Evolutionary conservation across 371 early-diverging fungal genomes (phyloP).

Genomic region (Mortierella sp.): DNA sequence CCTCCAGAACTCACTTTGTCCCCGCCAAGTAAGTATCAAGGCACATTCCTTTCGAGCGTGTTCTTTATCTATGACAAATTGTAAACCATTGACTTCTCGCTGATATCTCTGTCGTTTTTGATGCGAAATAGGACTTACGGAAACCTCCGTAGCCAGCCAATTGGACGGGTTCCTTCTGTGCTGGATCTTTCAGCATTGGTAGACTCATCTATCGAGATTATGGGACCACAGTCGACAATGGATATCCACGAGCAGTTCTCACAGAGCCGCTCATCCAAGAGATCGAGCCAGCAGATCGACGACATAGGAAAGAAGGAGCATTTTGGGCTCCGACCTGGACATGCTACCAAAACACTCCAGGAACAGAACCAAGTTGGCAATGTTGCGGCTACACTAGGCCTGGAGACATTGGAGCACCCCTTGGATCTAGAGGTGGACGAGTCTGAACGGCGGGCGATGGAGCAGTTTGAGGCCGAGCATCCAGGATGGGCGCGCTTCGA

Average conservation of each 20-base stretch:
- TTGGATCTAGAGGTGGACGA: constrained; percentile 33
- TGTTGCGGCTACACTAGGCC: no score
- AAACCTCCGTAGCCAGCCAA: constrained; percentile 68
- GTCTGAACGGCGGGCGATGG: constrained; percentile 45
- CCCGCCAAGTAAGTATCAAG: constrained; percentile 40
- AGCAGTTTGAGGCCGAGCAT: constrained; percentile 46
- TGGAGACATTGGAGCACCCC: constrained; percentile 23
- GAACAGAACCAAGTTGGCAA: constrained; percentile 6
- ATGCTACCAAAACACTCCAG: constrained; percentile 21
- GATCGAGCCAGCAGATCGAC: constrained; percentile 10
- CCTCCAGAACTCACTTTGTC: constrained; percentile 61
- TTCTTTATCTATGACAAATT: not conserved
- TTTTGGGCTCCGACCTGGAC: constrained; percentile 39
- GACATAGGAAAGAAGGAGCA: constrained; percentile 38
- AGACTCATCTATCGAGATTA: constrained; percentile 62
- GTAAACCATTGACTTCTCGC: not conserved
- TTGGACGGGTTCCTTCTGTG: constrained; percentile 74
- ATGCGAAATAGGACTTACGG: constrained; percentile 64
- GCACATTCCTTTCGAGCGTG: not conserved
- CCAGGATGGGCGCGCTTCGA: constrained; percentile 71
- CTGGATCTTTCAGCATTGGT: constrained; percentile 67
- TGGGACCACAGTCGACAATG: constrained; percentile 70
- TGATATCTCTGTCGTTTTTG: not conserved
- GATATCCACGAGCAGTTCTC: constrained; percentile 67
- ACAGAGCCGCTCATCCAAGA: constrained; percentile 38